Evolutionary conservation across 2,329 filamentous ascomycete genomes (phyloP).

Genomic region (Nigrospora osmanthi): DNA sequence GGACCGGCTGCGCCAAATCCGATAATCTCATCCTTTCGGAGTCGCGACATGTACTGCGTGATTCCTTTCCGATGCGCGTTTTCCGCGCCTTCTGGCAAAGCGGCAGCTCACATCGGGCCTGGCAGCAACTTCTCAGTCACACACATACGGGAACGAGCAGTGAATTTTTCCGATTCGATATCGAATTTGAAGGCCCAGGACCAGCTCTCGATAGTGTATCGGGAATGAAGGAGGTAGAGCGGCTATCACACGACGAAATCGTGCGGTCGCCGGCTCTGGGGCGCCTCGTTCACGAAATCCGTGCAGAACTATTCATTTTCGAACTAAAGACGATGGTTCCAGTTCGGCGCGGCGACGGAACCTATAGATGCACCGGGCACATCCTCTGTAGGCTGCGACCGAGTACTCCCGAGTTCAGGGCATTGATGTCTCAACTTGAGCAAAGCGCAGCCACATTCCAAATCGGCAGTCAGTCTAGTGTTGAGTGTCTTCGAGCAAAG

Average conservation of each 20-base stretch:
- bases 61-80: not conserved
- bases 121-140: not conserved
- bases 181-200: not conserved
- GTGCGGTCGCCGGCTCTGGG: not conserved
- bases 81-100: not conserved
- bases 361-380: not conserved
- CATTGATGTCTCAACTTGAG: not conserved
- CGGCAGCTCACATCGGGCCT: not conserved
- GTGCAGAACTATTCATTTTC: constrained; percentile 1
- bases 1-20: not conserved
- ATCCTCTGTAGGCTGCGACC: not conserved
- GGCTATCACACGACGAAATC: not conserved
- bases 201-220: constrained; percentile 2
- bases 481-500: not conserved
- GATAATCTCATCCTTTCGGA: not conserved
- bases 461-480: not conserved
- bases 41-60: not conserved
- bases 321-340: not conserved
- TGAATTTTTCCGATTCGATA: constrained; percentile 1
- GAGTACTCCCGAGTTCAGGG: not conserved
- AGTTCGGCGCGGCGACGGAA: not conserved
- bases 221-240: not conserved
- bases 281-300: not conserved
- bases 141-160: not conserved
- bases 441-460: not conserved